Base-by-base conservation (phyloP, 495 filamentous ascomycete genomes). In the Lasiosphaeris hirsuta region DNA sequence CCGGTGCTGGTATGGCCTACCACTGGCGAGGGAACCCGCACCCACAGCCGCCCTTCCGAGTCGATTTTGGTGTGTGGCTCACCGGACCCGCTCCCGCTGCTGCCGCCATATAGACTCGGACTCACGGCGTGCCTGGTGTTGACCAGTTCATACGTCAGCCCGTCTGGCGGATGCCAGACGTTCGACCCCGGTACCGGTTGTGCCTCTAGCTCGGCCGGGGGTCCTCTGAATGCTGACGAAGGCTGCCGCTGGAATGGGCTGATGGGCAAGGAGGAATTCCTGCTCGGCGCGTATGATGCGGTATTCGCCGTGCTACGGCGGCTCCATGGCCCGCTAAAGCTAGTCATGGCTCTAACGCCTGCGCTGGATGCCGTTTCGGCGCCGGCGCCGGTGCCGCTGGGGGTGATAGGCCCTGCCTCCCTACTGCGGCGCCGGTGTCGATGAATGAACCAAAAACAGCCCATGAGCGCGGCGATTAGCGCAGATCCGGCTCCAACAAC, bases 21-120 rank as follows among this genome's bases (percentile, higher is more conserved):
- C 23, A 36, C n/a, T 7, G 56, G 33, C n/a, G 55, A 14, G 2
- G 57, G 47, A 11, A 67, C 62, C 46, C 57, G 62, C 58, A 66
- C 56, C 65, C 65, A 68, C 23, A 68, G 18, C 46, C 65, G n/a
- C 3, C 65, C 65, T 40, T 63, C 60, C 0, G 54, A 30, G 13
- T 68, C 65, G 6, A 66, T 34, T 39, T 61, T 68, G 4, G 63
- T 61, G 33, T 50, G 47, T 5, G 61, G 51, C 19, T 56, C 58
- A 30, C 14, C 19, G 10, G 30, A 53, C 34, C 41, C 48, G 34
- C 38, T 14, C 15, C 45, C 14, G n/a, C 49, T 30, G 23, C 23
- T 30, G 23, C 23, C 23, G 23, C 23, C 23, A 30, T 10, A 10
- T 13, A 19, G 43, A 39, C 9, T 39, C 23, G 23, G 23, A 46